Conservation (phyloP, 345 rosid genomes). For the Clausena lansium region DNA sequence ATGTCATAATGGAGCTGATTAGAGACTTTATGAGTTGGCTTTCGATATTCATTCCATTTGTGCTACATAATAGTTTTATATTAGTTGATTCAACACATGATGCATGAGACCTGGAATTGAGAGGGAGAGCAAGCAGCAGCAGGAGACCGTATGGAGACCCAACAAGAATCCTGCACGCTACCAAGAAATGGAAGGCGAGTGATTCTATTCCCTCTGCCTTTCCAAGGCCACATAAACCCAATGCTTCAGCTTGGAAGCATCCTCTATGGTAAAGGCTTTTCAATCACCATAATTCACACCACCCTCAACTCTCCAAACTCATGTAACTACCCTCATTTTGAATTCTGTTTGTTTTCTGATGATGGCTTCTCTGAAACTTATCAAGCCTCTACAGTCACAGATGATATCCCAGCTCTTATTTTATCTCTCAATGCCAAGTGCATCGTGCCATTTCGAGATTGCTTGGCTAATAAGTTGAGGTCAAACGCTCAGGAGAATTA, state of each 20-base stretch:
- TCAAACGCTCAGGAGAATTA: not conserved
- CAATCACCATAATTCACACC: conserved; percentile 51
- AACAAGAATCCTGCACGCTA: conserved; percentile 12
- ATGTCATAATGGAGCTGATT: fast-evolving
- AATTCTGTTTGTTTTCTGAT: conserved; percentile 38
- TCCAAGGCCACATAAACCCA: conserved; percentile 63
- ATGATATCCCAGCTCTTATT: conserved; percentile 28
- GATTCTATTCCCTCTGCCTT: conserved; percentile 55
- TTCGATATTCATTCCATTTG: no score
- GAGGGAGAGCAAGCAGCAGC: not conserved
- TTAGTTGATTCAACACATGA: no score
- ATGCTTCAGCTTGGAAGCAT: conserved; percentile 63
- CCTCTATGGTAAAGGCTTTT: conserved; percentile 52
- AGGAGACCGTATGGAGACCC: conserved; percentile 11
- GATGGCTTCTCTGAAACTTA: conserved; percentile 20
- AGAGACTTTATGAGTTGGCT: no score
- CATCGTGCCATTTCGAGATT: conserved; percentile 31
- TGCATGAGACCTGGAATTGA: no score
- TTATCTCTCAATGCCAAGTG: conserved; percentile 32
- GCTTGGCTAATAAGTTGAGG: conserved; percentile 35
- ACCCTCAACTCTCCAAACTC: conserved; percentile 47
- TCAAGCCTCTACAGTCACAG: conserved; percentile 4
- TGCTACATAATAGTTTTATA: no score
- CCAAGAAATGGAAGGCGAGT: conserved; percentile 26
- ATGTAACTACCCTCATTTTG: conserved; percentile 44